Evolutionary conservation across 345 rosid genomes (phyloP), one percentile per base, ranked within the genome.

Genomic region (Punica granatum): DNA sequence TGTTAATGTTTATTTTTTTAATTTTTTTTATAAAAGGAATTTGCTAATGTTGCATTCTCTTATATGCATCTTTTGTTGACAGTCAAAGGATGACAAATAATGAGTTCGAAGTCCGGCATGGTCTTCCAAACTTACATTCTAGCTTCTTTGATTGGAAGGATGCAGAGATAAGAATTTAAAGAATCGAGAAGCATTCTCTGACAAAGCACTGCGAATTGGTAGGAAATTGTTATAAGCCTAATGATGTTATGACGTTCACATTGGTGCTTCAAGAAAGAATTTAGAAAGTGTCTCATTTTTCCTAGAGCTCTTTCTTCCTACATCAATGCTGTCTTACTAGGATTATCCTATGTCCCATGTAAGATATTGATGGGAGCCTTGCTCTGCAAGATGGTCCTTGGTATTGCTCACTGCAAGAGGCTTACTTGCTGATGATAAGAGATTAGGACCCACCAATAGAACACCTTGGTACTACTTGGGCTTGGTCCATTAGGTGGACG

Each of bases 31-130:
- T n/a, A n/a, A n/a, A n/a, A n/a, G n/a, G n/a, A n/a, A n/a, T n/a
- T 61, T 34, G 25, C 25, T 62, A 35, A 34, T 67, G 28, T 15
- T 12, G 25, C 56, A 58, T 32, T 56, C 3, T n/a, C 16, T 68
- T 1, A 31, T n/a, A 26, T 39, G 16, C 30, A 65, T 53, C 66
- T 44, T 68, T 58, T 54, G 18, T 23, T 75, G 65, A 68, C 69
- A 92, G 89, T 81, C 75, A 39, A 92, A 79, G 75, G 86, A 87
- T 72, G 82, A 82, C 67, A 87, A 77, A 81, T 61, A 76, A 82
- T 56, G 98, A 90, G 77, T 90, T 89, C 72, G 96, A 93, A 80
- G 96, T 89, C 67, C 90, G 97, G 97, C 89, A 86, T 77, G 97
- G 92, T 59, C 88, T 93, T 33, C 94, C 97, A 46, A 81, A 75